phyloP scores from a whole-genome alignment of 2,329 filamentous ascomycete species.

The Ceratocystis smalleyi region DNA sequence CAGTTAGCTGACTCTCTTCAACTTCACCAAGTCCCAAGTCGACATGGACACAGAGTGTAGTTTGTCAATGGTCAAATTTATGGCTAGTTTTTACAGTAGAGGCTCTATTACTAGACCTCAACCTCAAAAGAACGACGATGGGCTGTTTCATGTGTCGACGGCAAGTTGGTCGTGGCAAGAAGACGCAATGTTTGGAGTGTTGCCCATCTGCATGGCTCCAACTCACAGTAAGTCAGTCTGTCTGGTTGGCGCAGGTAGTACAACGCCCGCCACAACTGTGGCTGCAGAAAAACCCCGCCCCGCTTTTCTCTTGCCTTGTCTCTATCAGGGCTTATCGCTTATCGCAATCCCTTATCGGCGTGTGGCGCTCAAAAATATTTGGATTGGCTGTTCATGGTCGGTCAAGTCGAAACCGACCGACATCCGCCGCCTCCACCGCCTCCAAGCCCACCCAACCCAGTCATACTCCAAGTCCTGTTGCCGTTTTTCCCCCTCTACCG shows the following conservation, averaged over 20 bases:
- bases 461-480: neutral
- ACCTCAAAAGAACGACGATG: no score
- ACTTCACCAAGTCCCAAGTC: no score
- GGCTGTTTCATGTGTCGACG: no score
- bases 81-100: no score
- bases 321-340: neutral
- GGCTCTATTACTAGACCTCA: no score
- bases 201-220: no score
- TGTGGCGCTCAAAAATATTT: constrained; percentile 16
- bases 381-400: neutral
- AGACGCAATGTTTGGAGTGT: no score
- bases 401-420: neutral
- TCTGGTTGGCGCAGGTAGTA: neutral
- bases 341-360: neutral
- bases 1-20: no score
- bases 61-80: no score
- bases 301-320: constrained; percentile 1
- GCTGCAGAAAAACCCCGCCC: neutral
- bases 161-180: no score
- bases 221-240: no score
- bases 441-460: neutral
- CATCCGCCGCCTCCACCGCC: neutral
- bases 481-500: neutral
- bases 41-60: no score
- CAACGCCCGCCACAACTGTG: neutral